Evolutionary conservation across 768 basidiomycete genomes (phyloP), one percentile per base, ranked within the genome.

Genomic region (Dentipellis sp.): DNA sequence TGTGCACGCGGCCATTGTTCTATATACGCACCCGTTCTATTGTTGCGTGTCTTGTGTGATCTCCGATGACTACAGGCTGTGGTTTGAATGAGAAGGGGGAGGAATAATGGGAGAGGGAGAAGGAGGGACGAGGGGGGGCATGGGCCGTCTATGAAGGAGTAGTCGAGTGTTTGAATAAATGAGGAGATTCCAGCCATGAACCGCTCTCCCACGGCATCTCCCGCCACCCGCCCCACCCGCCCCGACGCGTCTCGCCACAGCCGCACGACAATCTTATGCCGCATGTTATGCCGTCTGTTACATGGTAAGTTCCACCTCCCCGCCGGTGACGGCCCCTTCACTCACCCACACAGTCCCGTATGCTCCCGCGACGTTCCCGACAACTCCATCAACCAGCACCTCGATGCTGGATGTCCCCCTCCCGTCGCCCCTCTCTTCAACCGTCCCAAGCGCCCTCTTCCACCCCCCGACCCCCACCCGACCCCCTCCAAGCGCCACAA

Each of bases 1-100:
- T 61, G 60, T 59, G 37, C 55, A 34, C 45, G 58, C 46, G 55
- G 19, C 52, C 58, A 62, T 62, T 62, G 61, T 62, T 62, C 56
- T 53, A 29, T 29, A 29, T 29, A 29, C 29, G 29, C 6, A 29
- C 29, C 29, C 29, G 29, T 6, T 29, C 29, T 29, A 29, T 29
- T 29, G 29, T 29, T 29, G 29, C 29, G 29, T 6, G 29, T 29
- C 29, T 29, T 29, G 29, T 3, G 3, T 29, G 29, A 29, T 29
- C 29, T 29, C 29, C 29, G 6, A 3, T 29, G 29, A 3, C 29
- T 29, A 29, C 29, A 3, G 29, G 29, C 29, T 29, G 29, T 29
- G 29, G n/a, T n/a, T n/a, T n/a, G n/a, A n/a, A n/a, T n/a, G n/a
- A n/a, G n/a, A n/a, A n/a, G n/a, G n/a, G n/a, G n/a, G n/a, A n/a